phyloP scores from a whole-genome alignment of 805 yeast species.

The Candida silvatica region DNA sequence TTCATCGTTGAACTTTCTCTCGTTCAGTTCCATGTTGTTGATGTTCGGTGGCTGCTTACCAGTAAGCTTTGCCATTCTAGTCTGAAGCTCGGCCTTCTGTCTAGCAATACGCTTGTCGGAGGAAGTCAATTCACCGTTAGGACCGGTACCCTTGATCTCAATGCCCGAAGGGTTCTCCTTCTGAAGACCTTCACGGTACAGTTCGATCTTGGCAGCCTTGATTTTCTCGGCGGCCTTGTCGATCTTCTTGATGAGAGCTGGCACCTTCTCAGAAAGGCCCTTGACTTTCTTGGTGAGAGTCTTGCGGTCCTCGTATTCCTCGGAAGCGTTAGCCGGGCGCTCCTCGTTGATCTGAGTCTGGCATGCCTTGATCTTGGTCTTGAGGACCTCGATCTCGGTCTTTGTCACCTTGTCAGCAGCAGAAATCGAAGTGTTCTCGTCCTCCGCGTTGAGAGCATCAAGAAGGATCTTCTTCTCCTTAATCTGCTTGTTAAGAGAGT shows the following conservation, averaged over 20 bases:
- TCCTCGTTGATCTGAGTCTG: slow-evolving; percentile 30
- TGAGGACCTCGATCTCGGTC: slow-evolving; percentile 57
- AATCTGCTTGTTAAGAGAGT: slow-evolving; percentile 49
- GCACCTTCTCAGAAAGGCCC: slow-evolving; percentile 61
- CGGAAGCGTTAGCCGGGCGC: slow-evolving; percentile 16
- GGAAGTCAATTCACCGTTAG: slow-evolving; percentile 80
- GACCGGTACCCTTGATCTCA: slow-evolving; percentile 70
- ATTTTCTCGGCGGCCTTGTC: slow-evolving; percentile 60
- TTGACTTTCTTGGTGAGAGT: slow-evolving; percentile 50
- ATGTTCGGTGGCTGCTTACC: slow-evolving; percentile 51
- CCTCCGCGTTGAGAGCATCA: slow-evolving; percentile 66
- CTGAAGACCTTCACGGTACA: slow-evolving; percentile 45
- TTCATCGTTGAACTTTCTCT: slow-evolving; percentile 43
- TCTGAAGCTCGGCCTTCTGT: slow-evolving; percentile 68
- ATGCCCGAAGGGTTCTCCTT: slow-evolving; percentile 64
- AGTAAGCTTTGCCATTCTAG: slow-evolving; percentile 89
- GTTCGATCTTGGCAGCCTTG: slow-evolving; percentile 53
- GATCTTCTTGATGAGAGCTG: slow-evolving; percentile 58
- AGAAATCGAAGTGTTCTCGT: slow-evolving; percentile 30
- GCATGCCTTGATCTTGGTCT: slow-evolving; percentile 43
- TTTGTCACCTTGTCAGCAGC: slow-evolving; percentile 28
- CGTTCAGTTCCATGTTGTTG: slow-evolving; percentile 44
- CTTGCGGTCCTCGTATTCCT: slow-evolving; percentile 36
- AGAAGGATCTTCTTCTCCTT: slow-evolving; percentile 65
- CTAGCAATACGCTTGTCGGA: slow-evolving; percentile 73